phyloP scores from a whole-genome alignment of 2,329 filamentous ascomycete species.

The Meredithiella fracta region DNA sequence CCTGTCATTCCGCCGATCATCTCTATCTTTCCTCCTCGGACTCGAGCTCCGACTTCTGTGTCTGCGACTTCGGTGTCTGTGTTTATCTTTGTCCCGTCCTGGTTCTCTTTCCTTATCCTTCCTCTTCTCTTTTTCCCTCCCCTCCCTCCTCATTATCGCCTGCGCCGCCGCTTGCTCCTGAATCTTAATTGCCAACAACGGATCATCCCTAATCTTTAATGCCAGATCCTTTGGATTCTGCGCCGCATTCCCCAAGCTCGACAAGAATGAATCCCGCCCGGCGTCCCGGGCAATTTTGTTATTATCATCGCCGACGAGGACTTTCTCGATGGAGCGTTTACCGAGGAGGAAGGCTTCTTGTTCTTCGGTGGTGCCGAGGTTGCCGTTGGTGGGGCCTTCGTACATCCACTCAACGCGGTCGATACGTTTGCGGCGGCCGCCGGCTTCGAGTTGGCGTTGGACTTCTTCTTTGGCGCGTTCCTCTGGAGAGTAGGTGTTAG shows the following conservation, averaged over 20 bases:
- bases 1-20: conserved; percentile 6
- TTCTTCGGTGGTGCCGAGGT: conserved; percentile 66
- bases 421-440: conserved; percentile 63
- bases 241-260: conserved; percentile 42
- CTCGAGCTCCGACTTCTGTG: conserved; percentile 10
- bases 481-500: conserved; percentile 29
- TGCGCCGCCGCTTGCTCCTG: conserved; percentile 73
- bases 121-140: conserved; percentile 42
- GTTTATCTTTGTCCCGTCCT: conserved; percentile 3
- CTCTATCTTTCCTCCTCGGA: neutral
- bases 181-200: conserved; percentile 80
- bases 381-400: conserved; percentile 63
- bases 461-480: conserved; percentile 87
- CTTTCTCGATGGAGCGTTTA: conserved; percentile 75
- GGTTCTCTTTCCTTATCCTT: conserved; percentile 25
- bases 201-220: conserved; percentile 77
- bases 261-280: conserved; percentile 35
- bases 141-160: conserved; percentile 67
- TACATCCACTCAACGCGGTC: conserved; percentile 98
- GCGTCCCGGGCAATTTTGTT: conserved; percentile 67
- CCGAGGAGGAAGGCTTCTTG: conserved; percentile 87
- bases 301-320: conserved; percentile 62
- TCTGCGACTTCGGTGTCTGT: conserved; percentile 5
- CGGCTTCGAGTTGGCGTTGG: conserved; percentile 72
- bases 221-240: conserved; percentile 67